Conservation (phyloP, 345 rosid genomes). For the Dimocarpus longan region DNA sequence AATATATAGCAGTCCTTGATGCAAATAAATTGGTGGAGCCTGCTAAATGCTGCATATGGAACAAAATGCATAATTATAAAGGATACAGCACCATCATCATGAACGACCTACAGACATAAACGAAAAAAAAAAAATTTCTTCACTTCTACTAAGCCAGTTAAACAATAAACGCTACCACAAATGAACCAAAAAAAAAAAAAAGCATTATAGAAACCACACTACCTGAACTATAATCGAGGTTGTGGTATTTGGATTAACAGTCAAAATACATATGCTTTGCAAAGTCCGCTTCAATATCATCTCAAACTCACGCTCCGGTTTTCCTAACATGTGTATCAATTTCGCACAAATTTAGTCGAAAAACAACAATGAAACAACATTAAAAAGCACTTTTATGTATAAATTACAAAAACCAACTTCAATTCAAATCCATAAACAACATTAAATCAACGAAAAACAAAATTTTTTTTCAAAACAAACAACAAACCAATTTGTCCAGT, state of each 20-base stretch:
- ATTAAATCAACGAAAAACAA: not conserved
- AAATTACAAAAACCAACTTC: not conserved
- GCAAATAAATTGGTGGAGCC: not conserved
- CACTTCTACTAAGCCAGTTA: not conserved
- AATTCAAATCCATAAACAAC: not conserved
- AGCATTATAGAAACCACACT: not conserved
- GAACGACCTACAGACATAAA: conserved; percentile 58
- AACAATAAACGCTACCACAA: not conserved
- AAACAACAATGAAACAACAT: not conserved
- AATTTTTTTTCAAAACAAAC: not conserved
- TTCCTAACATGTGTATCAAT: conserved; percentile 47
- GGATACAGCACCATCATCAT: conserved; percentile 98
- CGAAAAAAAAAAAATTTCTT: too few relatives aligned
- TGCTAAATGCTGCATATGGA: not conserved
- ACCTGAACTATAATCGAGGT: conserved; percentile 87
- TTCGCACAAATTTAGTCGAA: conserved; percentile 7
- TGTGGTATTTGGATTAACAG: conserved; percentile 83
- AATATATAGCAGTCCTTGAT: not conserved
- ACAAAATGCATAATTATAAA: conserved; percentile 19
- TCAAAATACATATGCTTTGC: conserved; percentile 81
- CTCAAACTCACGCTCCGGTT: conserved; percentile 75
- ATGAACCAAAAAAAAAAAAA: not conserved
- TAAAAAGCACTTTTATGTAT: not conserved
- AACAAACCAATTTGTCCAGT: conserved; percentile 76
- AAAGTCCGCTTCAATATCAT: conserved; percentile 82